Conservation (phyloP, 2,329 filamentous ascomycete species). For the Colletotrichum truncatum region DNA sequence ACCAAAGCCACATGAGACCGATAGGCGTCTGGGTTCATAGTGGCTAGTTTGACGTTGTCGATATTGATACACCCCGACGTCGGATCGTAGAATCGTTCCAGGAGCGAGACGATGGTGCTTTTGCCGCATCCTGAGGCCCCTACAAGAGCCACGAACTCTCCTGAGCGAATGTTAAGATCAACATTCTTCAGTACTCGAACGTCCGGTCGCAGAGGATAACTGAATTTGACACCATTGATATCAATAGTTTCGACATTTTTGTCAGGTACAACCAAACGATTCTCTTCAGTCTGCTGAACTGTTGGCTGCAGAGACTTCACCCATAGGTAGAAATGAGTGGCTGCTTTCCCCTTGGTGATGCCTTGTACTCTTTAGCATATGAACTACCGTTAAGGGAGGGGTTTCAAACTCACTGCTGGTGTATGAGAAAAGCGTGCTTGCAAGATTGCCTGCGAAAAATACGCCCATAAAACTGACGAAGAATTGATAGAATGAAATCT, state of each 20-base stretch:
- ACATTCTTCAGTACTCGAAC: neutral
- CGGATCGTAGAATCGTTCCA: constrained; percentile 52
- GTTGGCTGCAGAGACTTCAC: neutral
- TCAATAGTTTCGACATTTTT: neutral
- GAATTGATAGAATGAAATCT: constrained; percentile 20
- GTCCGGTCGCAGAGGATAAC: neutral
- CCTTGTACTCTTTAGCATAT: neutral
- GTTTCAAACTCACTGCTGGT: constrained; percentile 14
- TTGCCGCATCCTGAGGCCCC: constrained; percentile 67
- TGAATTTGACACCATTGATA: neutral
- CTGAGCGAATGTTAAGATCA: constrained; percentile 38
- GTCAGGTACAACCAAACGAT: neutral
- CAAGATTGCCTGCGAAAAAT: constrained; percentile 34
- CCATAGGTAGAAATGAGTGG: neutral
- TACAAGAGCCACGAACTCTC: constrained; percentile 62
- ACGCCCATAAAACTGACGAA: constrained; percentile 43
- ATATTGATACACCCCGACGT: neutral
- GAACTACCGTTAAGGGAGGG: neutral
- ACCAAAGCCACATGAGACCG: constrained; percentile 5
- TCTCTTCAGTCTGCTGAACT: neutral
- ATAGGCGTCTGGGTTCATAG: neutral
- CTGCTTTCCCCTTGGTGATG: neutral
- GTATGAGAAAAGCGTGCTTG: neutral
- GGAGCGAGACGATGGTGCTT: constrained; percentile 64
- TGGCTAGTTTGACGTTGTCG: constrained; percentile 38